These are phyloP conservation scores for Phytophthora parvispora DNA, from an alignment of 352 stramenopile genomes.

Conservation along the genomic window DNA sequence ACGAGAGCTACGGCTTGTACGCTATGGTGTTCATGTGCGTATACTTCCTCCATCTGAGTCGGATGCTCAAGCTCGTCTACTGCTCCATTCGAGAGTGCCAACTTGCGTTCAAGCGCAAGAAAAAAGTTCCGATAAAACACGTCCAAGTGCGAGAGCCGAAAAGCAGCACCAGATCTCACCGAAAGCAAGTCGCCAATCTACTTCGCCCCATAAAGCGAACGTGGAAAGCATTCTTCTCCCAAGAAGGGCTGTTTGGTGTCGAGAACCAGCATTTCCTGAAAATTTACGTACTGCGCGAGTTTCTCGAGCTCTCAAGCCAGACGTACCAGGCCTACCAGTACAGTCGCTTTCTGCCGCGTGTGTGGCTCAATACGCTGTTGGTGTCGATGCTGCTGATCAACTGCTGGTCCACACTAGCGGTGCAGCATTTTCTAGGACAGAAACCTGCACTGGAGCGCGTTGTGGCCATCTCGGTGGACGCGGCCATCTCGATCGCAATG, in stretches of 20 bases:
- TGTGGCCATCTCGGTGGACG: slow-evolving; percentile 3
- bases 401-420: slow-evolving; percentile 60
- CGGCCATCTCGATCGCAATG: slow-evolving; percentile 11
- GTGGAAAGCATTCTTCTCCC: background rate
- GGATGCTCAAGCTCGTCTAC: slow-evolving; percentile 5
- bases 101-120: slow-evolving; percentile 1
- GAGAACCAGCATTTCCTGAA: slow-evolving; percentile 17
- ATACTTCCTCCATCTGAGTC: slow-evolving; percentile 1
- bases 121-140: background rate
- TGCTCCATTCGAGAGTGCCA: slow-evolving; percentile 6
- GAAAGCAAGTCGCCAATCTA: background rate
- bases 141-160: background rate
- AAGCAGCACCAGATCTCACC: background rate
- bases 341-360: slow-evolving; percentile 14
- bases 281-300: slow-evolving; percentile 15
- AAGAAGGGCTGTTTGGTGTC: slow-evolving; percentile 4
- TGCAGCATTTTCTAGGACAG: slow-evolving; percentile 44
- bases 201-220: background rate
- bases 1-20: slow-evolving; percentile 2
- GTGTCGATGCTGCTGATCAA: slow-evolving; percentile 36
- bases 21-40: slow-evolving; percentile 2
- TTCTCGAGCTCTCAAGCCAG: slow-evolving; percentile 15
- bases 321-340: slow-evolving; percentile 19
- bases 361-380: slow-evolving; percentile 30
- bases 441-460: slow-evolving; percentile 9